phyloP scores from a whole-genome alignment of 192 early-diverging fungal genomes.

The Umbelopsis vinacea region DNA sequence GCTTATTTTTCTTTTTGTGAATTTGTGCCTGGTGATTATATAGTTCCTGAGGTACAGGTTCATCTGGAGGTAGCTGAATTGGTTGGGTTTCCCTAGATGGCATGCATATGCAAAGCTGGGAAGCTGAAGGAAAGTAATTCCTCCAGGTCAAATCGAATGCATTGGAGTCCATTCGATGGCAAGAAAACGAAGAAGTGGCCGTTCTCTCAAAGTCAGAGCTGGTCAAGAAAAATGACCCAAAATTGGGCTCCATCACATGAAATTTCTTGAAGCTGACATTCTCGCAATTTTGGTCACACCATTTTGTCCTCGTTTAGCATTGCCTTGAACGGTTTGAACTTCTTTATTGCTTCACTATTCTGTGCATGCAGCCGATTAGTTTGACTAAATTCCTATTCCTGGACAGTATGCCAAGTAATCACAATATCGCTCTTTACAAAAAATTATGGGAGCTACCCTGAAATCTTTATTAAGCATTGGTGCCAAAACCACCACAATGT shows the following conservation, averaged over 20 bases:
- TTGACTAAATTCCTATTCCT: no score
- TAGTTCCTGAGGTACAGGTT: background rate
- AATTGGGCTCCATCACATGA: conserved; percentile 20
- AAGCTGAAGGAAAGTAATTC: conserved; percentile 44
- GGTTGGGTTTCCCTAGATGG: conserved; percentile 29
- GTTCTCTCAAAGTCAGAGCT: background rate
- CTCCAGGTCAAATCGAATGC: conserved; percentile 51
- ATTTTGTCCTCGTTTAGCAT: background rate
- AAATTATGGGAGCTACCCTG: no score
- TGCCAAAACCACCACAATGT: no score
- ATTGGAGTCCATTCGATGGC: conserved; percentile 24
- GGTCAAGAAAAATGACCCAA: conserved; percentile 18
- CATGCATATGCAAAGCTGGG: conserved; percentile 31
- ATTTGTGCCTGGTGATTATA: background rate
- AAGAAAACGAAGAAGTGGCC: background rate
- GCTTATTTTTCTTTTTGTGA: conserved; percentile 1
- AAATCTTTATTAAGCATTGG: no score
- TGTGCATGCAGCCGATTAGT: no score
- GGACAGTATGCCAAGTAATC: no score
- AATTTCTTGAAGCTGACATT: conserved; percentile 1
- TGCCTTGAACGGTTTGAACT: background rate
- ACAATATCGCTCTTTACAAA: no score
- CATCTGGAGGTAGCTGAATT: conserved; percentile 29
- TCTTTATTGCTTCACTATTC: no score
- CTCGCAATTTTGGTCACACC: background rate